Base-by-base conservation (phyloP, 495 filamentous ascomycete genomes). In the Penicillium fimorum region DNA sequence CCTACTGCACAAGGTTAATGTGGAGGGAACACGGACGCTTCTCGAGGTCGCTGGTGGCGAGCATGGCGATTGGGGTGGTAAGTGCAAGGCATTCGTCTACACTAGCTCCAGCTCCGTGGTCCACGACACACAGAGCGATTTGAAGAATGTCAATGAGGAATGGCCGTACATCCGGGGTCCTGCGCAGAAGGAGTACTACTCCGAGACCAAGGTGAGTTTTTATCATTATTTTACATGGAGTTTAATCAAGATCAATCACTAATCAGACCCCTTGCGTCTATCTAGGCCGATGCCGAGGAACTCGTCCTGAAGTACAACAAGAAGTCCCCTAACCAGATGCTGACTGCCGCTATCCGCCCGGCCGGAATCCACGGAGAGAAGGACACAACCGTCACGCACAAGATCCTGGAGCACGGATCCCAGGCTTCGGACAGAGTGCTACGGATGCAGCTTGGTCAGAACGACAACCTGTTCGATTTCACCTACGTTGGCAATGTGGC, bases 351-450 rank as follows among this genome's bases (percentile, higher is more conserved):
- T 38, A 80, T 97, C 69, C 89, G 93, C 15, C 91, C 93, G 3
- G 88, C 92, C 12, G 91, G 90, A 47, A 95, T 97, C 67, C 89
- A 92, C 62, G 93, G 92, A 65, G 91, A 94, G 69, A 89, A 92
- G 55, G 93, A 97, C 71, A 82, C 92, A 51, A 73, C 92, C 47
- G 75, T 84, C 29, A 84, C 88, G 33, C 81, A 83, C 69, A 78
- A 79, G 48, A 72, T 79, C 54, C 66, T 76, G 37, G 72, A 76
- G 58, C 75, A 77, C 53, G 69, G 70, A 13, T 60, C 68, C 11
- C 60, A 73, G 40, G 71, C 74, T 8, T 79, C 76, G 4, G 78
- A 79, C 33, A 80, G 83, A 47, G 84, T 87, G 55, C 87, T 87
- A 32, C 83, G 82, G 57, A 86, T 96, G 67, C 94, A 98, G 67